Evolutionary conservation across 1,284 basidiomycete genomes (phyloP), one percentile per base, ranked within the genome.

Genomic region (Microbotryum saponariae): DNA sequence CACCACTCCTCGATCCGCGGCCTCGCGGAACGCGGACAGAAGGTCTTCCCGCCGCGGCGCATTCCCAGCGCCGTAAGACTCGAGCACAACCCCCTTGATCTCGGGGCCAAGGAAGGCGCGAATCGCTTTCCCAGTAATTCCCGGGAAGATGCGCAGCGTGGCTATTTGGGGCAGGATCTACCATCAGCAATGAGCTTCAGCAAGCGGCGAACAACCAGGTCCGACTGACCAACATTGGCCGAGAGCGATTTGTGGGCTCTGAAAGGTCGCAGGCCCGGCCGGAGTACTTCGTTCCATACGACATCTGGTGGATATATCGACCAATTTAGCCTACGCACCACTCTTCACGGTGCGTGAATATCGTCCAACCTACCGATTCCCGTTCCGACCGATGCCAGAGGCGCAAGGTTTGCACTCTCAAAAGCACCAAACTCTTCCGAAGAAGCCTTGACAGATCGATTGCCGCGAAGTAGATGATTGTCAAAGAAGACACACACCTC

Each of bases 341-440:
- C 31, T 31, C 31, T 31, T 9, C 31, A 31, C 31, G 31, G 31
- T 31, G 9, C 31, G 2, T 8, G 8, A 14, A 21, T 21, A 51
- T 70, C 68, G 65, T 67, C 70, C 4, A 56, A 56, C 10, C 69
- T 66, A 52, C 73, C 79, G 61, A 96, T 90, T 67, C 91, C 86
- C 69, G 93, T 94, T 5, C 91, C 90, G 58, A 93, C 91, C 85
- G 89, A 85, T 1, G 91, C 90, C 1, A 96, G 77, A 2, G 91
- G 85, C 6, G 85, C 78, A 71, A 92, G 88, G 73, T 93, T 91
- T 7, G 89, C 89, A 71, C 87, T 89, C 59, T 82, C 79, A 75
- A 94, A 96, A 0, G 92, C 91, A 70, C 85, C 85, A 23, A 94
- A 79, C 68, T 91, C 89, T 70, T 87, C 87, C 27, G 89, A 90